These are phyloP conservation scores for Blastobotrys indianensis DNA, from an alignment of 1,139 yeast genomes.

Conservation along the genomic window DNA sequence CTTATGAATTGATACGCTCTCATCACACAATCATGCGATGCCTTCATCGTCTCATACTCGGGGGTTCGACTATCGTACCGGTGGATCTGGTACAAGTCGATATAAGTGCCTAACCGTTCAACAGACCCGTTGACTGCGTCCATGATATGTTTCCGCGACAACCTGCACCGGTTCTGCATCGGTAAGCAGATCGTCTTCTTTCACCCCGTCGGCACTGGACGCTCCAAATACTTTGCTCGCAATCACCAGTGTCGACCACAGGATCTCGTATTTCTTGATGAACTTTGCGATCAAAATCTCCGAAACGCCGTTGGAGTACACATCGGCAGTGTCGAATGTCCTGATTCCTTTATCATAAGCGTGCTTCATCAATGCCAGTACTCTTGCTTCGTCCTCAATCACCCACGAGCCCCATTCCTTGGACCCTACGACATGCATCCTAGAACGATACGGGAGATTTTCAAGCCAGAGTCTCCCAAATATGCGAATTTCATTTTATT, in stretches of 20 bases:
- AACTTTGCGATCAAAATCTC: constrained; percentile 43
- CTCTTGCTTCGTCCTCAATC: constrained; percentile 40
- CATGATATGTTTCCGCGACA: constrained; percentile 45
- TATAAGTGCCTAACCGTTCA: constrained; percentile 59
- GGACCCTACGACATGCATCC: constrained; percentile 57
- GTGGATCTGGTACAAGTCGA: constrained; percentile 76
- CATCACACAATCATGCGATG: constrained; percentile 52
- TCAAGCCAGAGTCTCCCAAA: constrained; percentile 41
- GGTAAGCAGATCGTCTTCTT: constrained; percentile 34
- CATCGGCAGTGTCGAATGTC: constrained; percentile 50
- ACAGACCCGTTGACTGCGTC: constrained; percentile 47
- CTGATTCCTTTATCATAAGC: constrained; percentile 49
- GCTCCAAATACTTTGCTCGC: constrained; percentile 56
- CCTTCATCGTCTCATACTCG: constrained; percentile 49
- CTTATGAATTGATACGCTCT: constrained; percentile 39
- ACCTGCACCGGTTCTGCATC: constrained; percentile 35
- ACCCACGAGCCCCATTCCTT: constrained; percentile 48
- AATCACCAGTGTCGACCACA: constrained; percentile 44
- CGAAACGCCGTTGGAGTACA: constrained; percentile 43
- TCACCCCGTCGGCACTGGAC: constrained; percentile 30
- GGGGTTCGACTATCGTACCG: constrained; percentile 43
- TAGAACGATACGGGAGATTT: constrained; percentile 46
- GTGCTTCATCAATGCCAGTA: constrained; percentile 40
- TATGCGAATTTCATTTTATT: constrained; percentile 43
- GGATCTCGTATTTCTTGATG: constrained; percentile 39